phyloP scores from a whole-genome alignment of 2,329 filamentous ascomycete species.

The Neofusicoccum sp. region DNA sequence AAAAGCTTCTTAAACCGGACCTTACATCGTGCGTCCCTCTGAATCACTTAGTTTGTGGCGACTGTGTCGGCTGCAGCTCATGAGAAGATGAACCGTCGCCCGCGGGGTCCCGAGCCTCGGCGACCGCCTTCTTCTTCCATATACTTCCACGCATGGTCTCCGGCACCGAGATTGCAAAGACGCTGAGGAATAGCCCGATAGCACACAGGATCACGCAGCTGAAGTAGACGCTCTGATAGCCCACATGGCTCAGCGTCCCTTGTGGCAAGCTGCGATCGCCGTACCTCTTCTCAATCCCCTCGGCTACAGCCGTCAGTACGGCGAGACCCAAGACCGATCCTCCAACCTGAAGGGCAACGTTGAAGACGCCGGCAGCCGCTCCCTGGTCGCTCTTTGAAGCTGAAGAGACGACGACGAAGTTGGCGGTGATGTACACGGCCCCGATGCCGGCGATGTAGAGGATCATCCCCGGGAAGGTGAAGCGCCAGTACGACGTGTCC shows the following conservation, averaged over 20 bases:
- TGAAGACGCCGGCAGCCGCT: conserved; percentile 17
- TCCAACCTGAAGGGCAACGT: conserved; percentile 18
- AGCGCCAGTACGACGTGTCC: neutral
- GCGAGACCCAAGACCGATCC: conserved; percentile 13
- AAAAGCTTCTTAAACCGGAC: neutral
- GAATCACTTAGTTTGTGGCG: no score
- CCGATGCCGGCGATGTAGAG: conserved; percentile 19
- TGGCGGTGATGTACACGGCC: conserved; percentile 15
- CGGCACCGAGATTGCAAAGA: conserved; percentile 11
- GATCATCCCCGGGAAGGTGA: conserved; percentile 15
- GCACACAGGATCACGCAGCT: conserved; percentile 1
- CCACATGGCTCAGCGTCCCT: neutral
- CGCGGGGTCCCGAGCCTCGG: no score
- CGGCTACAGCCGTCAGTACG: conserved; percentile 11
- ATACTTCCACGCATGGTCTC: neutral
- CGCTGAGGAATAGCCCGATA: conserved; percentile 1
- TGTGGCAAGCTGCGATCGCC: neutral
- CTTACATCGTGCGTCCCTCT: neutral
- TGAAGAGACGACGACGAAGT: conserved; percentile 12
- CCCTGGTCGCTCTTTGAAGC: conserved; percentile 17
- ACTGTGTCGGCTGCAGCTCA: neutral
- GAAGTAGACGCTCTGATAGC: conserved; percentile 12
- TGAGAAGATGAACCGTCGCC: neutral
- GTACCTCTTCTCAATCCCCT: neutral
- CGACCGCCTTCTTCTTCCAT: neutral